Evolutionary conservation across 164 flowering plant species (phyloP), one percentile per base, ranked within the genome.

Genomic region (Vitis rupestris): DNA sequence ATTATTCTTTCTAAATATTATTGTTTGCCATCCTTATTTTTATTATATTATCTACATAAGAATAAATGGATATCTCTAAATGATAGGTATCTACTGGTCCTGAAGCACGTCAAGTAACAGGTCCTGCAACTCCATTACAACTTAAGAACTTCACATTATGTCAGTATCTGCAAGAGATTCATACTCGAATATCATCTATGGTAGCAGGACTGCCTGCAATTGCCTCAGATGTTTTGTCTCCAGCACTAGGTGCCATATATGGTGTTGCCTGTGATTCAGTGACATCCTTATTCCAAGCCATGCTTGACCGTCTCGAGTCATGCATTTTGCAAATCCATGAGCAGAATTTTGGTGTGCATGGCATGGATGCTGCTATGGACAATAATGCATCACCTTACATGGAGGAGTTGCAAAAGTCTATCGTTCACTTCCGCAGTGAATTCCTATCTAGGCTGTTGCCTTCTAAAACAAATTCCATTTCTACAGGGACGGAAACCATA

Each of bases 261-360:
- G 91, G 89, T 11, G 91, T 91, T 74, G 99, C 99, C 1, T 84
- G 88, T 75, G 99, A 95, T 59, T 85, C 98, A 1, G 88, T 95
- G 60, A 85, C 94, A 65, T 72, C 97, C n/a, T 72, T 95, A 58
- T 95, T 95, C 80, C 90, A 90, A 76, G 86, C 93, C 17, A 92
- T 91, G 99, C 84, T 86, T 58, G 97, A 95, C 44, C 85, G 92
- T 54, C 98, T 95, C 48, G 94, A 95, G 83, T 81, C 85, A 56
- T 90, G 93, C 84, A 90, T 95, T 63, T 66, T 95, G 73, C 88
- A 92, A 82, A 95, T 95, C 30, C 98, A 95, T 74, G 94, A 95
- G 5, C 98, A 95, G 72, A 89, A 91, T 72, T 91, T 95, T 63
- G 86, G 85, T 19, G 77, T 68, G 23, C 83, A 76, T 9, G 91